Evolutionary conservation across 148 eudicot species (phyloP).

Genomic region (Cornus florida): DNA sequence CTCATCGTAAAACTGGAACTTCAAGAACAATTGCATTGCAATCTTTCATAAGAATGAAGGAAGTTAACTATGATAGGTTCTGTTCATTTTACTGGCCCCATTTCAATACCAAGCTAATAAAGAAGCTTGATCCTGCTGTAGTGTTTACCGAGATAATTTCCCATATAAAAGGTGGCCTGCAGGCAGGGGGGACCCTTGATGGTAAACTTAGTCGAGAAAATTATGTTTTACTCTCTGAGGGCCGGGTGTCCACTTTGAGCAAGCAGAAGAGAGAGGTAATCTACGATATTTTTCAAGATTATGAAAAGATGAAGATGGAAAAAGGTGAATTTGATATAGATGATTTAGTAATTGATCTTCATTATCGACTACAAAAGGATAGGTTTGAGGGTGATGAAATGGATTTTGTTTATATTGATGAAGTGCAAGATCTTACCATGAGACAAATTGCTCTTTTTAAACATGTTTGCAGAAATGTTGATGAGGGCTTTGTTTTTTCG

Average conservation of each 20-base stretch:
- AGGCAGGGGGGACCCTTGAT: constrained; percentile 32
- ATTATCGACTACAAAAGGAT: constrained; percentile 40
- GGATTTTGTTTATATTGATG: too few relatives aligned
- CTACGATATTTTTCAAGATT: constrained; percentile 53
- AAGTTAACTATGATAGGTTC: constrained; percentile 65
- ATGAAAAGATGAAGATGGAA: constrained; percentile 60
- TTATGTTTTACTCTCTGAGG: constrained; percentile 50
- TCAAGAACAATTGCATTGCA: constrained; percentile 36
- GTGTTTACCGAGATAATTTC: constrained; percentile 80
- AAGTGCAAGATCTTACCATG: too few relatives aligned
- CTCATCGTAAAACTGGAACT: constrained; percentile 23
- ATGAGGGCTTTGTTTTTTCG: too few relatives aligned
- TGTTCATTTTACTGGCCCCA: constrained; percentile 55
- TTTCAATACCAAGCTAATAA: constrained; percentile 52
- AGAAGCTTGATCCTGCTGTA: constrained; percentile 67
- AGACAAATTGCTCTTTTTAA: too few relatives aligned
- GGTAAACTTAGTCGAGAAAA: constrained; percentile 39
- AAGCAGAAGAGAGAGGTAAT: constrained; percentile 41
- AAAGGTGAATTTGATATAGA: constrained; percentile 69
- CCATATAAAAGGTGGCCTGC: constrained; percentile 64
- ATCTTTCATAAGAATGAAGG: constrained; percentile 48
- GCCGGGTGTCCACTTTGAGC: constrained; percentile 46
- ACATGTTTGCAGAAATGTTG: too few relatives aligned
- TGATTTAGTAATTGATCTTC: constrained; percentile 78
- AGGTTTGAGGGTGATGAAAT: constrained; percentile 48